Conservation (phyloP, 2,329 filamentous ascomycete species). For the Ophiocordyceps camponoti-rufipedis region DNA sequence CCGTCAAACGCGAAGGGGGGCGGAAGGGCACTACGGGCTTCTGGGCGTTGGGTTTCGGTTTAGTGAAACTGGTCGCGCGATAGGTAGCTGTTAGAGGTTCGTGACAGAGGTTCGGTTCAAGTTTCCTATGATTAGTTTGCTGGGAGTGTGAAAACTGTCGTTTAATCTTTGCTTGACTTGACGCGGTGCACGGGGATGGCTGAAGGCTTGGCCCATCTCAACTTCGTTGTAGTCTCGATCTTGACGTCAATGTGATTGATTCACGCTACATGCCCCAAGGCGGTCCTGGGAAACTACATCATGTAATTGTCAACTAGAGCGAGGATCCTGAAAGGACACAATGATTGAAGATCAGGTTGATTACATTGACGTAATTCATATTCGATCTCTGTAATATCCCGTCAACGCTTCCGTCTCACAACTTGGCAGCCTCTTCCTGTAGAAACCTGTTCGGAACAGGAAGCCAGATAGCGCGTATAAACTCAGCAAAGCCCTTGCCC, state of each 20-base stretch:
- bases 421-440: constrained; percentile 1
- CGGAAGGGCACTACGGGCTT: neutral
- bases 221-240: too few relatives aligned
- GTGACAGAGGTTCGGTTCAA: neutral
- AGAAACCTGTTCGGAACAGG: constrained; percentile 6
- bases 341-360: too few relatives aligned
- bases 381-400: too few relatives aligned
- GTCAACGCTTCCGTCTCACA: neutral
- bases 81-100: neutral
- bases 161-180: neutral
- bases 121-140: neutral
- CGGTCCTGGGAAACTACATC: too few relatives aligned
- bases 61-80: neutral
- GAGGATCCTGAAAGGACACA: too few relatives aligned
- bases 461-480: constrained; percentile 15
- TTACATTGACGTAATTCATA: too few relatives aligned
- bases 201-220: too few relatives aligned
- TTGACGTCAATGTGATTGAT: too few relatives aligned
- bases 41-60: neutral
- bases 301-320: too few relatives aligned
- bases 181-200: too few relatives aligned
- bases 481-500: constrained; percentile 34
- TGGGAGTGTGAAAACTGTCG: neutral
- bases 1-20: neutral
- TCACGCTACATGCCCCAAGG: too few relatives aligned